These are phyloP conservation scores for Malus fusca DNA, from an alignment of 306 rosid species.

Conservation along the genomic window DNA sequence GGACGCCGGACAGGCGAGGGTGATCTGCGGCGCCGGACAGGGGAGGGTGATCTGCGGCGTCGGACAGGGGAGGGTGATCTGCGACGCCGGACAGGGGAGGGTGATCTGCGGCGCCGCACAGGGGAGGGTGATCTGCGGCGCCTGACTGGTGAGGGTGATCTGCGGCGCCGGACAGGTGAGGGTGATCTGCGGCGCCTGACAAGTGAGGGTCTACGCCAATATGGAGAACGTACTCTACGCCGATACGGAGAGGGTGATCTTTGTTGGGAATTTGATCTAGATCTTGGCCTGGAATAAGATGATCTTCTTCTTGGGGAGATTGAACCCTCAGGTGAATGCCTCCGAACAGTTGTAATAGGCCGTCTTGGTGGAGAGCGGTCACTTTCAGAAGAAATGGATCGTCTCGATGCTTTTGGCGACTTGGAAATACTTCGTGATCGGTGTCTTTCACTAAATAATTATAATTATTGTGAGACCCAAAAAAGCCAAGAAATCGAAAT, in stretches of 20 bases:
- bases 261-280: constrained; percentile 13
- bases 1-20: constrained; percentile 17
- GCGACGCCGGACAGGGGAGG: constrained; percentile 13
- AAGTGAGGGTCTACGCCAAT: constrained; percentile 15
- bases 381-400: constrained; percentile 44
- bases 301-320: constrained; percentile 28
- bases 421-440: constrained; percentile 55
- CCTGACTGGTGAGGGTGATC: neutral
- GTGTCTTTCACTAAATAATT: constrained; percentile 31
- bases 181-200: constrained; percentile 14
- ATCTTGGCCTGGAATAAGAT: constrained; percentile 18
- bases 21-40: constrained; percentile 10
- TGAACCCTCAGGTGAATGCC: constrained; percentile 47
- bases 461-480: constrained; percentile 4
- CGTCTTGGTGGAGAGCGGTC: constrained; percentile 36
- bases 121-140: neutral
- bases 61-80: constrained; percentile 12
- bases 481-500: neutral
- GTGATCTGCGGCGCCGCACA: neutral
- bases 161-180: constrained; percentile 17
- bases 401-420: constrained; percentile 46
- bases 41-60: constrained; percentile 23
- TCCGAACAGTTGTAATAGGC: constrained; percentile 39
- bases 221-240: constrained; percentile 15
- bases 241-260: constrained; percentile 25